A percentile compares a stretch with the other conserved stretches of the same genome.
Evolutionary conservation across 2,329 filamentous ascomycete species (phyloP).

Genomic region (Juglanconis oblonga): DNA sequence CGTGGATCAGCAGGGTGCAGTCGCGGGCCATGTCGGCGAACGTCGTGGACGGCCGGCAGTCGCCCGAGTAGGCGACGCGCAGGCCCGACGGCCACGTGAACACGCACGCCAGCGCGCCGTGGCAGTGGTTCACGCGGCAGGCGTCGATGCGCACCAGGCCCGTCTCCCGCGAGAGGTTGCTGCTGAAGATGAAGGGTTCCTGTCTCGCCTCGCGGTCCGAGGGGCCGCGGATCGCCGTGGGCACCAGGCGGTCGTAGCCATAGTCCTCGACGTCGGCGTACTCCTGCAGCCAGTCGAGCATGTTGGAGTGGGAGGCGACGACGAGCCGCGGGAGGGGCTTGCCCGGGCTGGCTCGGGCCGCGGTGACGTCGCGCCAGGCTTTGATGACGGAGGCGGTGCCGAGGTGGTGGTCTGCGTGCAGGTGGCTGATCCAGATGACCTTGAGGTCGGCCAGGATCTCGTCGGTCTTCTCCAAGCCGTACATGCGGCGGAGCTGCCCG

Average conservation of each 20-base stretch:
- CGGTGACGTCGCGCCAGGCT: conserved; percentile 67
- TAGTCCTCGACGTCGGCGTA: conserved; percentile 76
- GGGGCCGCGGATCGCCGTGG: conserved; percentile 24
- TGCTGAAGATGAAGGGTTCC: conserved; percentile 31
- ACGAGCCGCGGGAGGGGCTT: conserved; percentile 39
- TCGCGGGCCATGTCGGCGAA: conserved; percentile 72
- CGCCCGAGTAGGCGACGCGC: conserved; percentile 89
- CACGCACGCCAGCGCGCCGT: conserved; percentile 70
- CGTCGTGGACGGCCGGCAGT: conserved; percentile 73
- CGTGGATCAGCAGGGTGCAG: conserved; percentile 85
- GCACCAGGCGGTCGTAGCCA: conserved; percentile 56
- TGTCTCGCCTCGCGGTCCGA: conserved; percentile 1
- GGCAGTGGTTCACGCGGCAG: conserved; percentile 73
- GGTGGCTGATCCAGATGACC: conserved; percentile 88
- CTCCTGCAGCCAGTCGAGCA: conserved; percentile 76
- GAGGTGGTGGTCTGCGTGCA: conserved; percentile 95
- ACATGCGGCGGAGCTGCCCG: conserved; percentile 78
- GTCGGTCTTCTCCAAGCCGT: conserved; percentile 59
- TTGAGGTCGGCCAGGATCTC: conserved; percentile 76
- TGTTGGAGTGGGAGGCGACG: conserved; percentile 67
- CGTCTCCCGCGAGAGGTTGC: conserved; percentile 38
- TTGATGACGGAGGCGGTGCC: conserved; percentile 78
- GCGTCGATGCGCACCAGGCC: conserved; percentile 67
- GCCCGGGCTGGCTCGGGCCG: conserved; percentile 31
- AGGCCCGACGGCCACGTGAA: conserved; percentile 77